Evolutionary conservation across 768 basidiomycete genomes (phyloP).

Genomic region (Boletales sp.): DNA sequence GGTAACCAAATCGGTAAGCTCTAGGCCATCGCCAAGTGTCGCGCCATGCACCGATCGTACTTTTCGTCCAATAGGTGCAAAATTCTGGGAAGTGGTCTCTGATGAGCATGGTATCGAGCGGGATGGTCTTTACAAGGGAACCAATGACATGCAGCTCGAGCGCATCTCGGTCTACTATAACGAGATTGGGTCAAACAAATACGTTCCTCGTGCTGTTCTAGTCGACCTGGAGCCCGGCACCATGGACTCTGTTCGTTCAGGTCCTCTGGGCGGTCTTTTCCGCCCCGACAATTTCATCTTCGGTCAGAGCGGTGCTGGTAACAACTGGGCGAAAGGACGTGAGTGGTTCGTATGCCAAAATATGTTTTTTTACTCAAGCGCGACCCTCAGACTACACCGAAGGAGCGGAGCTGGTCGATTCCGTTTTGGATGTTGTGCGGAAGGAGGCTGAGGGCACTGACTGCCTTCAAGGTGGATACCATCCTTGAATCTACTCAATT

Average conservation of each 20-base stretch:
- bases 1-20: constrained; percentile 97
- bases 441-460: constrained; percentile 99
- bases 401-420: constrained; percentile 98
- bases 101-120: constrained; percentile 96
- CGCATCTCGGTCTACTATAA: constrained; percentile 98
- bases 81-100: constrained; percentile 97
- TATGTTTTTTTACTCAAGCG: neutral
- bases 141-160: constrained; percentile 92
- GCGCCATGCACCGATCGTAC: constrained; percentile 17
- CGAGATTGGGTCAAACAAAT: constrained; percentile 92
- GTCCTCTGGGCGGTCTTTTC: constrained; percentile 89
- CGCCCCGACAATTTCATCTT: constrained; percentile 98
- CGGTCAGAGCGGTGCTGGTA: constrained; percentile 96
- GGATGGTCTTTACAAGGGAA: constrained; percentile 93
- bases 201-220: constrained; percentile 96
- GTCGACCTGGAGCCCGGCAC: constrained; percentile 98
- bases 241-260: constrained; percentile 89
- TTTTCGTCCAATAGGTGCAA: constrained; percentile 59
- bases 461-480: constrained; percentile 87
- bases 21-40: constrained; percentile 16
- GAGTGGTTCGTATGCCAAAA: constrained; percentile 35
- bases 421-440: constrained; percentile 96
- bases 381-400: constrained; percentile 66
- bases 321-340: constrained; percentile 99
- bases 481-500: neutral